A percentile compares a stretch with the other conserved stretches of the same genome.
These are phyloP conservation scores for Ophiocordyceps camponoti-leonardi DNA, from an alignment of 2,329 filamentous ascomycete species.

Conservation along the genomic window DNA sequence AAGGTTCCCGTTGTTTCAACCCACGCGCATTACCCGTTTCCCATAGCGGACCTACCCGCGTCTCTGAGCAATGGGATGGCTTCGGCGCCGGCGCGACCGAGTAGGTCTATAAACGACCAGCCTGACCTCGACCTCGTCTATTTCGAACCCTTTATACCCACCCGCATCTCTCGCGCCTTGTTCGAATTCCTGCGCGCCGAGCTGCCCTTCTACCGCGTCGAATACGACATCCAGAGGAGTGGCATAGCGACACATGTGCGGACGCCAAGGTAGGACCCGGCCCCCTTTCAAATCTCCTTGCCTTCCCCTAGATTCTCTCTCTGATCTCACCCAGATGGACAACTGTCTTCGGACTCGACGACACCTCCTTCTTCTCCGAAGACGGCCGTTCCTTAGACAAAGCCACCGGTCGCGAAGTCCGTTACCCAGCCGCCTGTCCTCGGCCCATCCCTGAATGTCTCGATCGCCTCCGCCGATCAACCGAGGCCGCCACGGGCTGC, in stretches of 20 bases:
- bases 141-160: conserved; percentile 55
- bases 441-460: conserved; percentile 57
- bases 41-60: conserved; percentile 25
- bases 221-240: conserved; percentile 54
- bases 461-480: conserved; percentile 40
- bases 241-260: conserved; percentile 42
- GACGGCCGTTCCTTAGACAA: conserved; percentile 23
- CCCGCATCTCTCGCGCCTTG: conserved; percentile 34
- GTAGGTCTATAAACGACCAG: conserved; percentile 43
- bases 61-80: conserved; percentile 20
- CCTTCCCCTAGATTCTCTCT: neutral
- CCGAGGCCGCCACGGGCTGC: conserved; percentile 49
- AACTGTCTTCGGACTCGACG: conserved; percentile 40
- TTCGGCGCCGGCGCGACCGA: conserved; percentile 32
- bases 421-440: conserved; percentile 37
- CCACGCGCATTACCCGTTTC: conserved; percentile 31
- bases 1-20: conserved; percentile 7
- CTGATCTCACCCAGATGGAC: conserved; percentile 24
- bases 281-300: neutral
- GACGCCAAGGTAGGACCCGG: conserved; percentile 26
- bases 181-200: conserved; percentile 57
- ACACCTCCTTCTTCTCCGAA: conserved; percentile 42
- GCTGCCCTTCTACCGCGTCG: conserved; percentile 59
- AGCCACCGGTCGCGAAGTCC: conserved; percentile 21
- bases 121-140: conserved; percentile 58